Conservation (phyloP, 331 rosid species). For the Quercus phellos region DNA sequence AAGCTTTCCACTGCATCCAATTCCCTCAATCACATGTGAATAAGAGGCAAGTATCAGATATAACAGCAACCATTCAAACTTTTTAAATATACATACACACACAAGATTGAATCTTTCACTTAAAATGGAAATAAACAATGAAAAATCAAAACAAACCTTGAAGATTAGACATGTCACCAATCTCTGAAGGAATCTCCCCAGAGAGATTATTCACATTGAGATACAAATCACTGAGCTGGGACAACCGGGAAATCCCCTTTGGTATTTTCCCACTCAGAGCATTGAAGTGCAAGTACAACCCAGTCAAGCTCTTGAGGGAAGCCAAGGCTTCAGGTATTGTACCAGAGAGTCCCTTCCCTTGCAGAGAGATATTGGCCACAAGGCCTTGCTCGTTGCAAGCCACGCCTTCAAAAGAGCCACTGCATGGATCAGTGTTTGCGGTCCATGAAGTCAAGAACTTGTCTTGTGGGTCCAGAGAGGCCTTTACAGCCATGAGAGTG, state of each 20-base stretch:
- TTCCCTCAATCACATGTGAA: neutral
- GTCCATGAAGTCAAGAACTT: conserved; percentile 71
- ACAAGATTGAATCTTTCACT: neutral
- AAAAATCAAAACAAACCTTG: conserved; percentile 52
- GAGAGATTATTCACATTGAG: conserved; percentile 73
- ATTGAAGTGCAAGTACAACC: conserved; percentile 83
- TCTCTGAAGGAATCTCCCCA: conserved; percentile 68
- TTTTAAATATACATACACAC: neutral
- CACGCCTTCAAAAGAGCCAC: conserved; percentile 63
- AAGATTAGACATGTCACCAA: conserved; percentile 59
- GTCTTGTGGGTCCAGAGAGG: conserved; percentile 62
- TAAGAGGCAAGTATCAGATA: neutral
- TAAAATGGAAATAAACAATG: neutral
- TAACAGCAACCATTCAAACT: neutral
- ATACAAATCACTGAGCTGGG: conserved; percentile 68
- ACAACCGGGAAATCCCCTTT: conserved; percentile 53
- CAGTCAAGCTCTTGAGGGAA: conserved; percentile 74
- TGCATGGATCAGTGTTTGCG: conserved; percentile 54
- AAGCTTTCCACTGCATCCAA: neutral
- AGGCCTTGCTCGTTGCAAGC: conserved; percentile 74
- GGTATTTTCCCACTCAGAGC: conserved; percentile 73
- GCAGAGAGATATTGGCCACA: conserved; percentile 75
- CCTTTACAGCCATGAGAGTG: conserved; percentile 53
- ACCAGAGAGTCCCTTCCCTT: conserved; percentile 86
- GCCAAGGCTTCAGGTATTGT: conserved; percentile 69